phyloP scores from a whole-genome alignment of 192 early-diverging fungal genomes.

The Haplosporangium gracile region DNA sequence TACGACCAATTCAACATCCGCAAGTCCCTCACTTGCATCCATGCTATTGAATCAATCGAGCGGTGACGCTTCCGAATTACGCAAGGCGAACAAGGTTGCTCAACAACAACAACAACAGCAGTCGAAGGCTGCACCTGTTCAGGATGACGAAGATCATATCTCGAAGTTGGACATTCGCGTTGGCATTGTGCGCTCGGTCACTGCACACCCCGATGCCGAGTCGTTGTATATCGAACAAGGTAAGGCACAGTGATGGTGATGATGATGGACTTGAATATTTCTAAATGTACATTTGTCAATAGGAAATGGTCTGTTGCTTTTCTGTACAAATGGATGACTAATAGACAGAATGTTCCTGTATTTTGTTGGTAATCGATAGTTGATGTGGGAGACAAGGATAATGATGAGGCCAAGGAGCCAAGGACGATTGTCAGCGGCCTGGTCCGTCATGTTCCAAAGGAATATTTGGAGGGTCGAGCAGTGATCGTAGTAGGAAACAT shows the following conservation, averaged over 20 bases:
- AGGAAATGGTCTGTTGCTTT: not conserved
- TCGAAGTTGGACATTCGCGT: slow-evolving; percentile 71
- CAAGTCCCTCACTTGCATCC: slow-evolving; percentile 24
- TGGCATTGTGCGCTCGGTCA: slow-evolving; percentile 69
- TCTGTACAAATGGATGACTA: slow-evolving; percentile 1
- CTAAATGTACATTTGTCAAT: slow-evolving; percentile 35
- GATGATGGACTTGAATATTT: not conserved
- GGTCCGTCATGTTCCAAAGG: slow-evolving; percentile 65
- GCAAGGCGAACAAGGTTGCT: not conserved
- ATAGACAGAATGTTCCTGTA: slow-evolving; percentile 16
- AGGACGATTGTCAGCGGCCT: slow-evolving; percentile 80
- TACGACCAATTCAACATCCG: not conserved
- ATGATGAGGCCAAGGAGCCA: slow-evolving; percentile 41
- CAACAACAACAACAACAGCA: not conserved
- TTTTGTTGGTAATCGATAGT: slow-evolving; percentile 18
- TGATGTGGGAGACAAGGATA: slow-evolving; percentile 68
- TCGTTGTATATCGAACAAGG: slow-evolving; percentile 64
- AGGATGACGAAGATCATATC: slow-evolving; percentile 54
- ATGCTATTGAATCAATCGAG: slow-evolving; percentile 17
- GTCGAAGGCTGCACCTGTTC: not conserved
- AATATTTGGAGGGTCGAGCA: slow-evolving; percentile 62
- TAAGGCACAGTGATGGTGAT: not conserved
- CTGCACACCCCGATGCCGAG: slow-evolving; percentile 65
- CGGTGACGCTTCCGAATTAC: not conserved
- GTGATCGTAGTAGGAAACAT: slow-evolving; percentile 73